These are phyloP conservation scores for Penicillium alfredii DNA, from an alignment of 495 filamentous ascomycete genomes.

Conservation along the genomic window DNA sequence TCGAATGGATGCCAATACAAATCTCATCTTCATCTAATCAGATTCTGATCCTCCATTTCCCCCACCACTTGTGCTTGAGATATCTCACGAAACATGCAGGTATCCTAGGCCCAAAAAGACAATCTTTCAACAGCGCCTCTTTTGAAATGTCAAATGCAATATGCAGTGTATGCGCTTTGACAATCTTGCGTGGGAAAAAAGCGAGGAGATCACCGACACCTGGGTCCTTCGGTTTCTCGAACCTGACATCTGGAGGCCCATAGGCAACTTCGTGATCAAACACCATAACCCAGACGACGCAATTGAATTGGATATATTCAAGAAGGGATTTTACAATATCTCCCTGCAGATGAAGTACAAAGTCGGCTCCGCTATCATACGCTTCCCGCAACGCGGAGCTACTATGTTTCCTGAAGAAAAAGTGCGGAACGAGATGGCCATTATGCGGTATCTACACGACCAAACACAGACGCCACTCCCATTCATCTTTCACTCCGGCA, in stretches of 20 bases:
- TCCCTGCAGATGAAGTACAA: slow-evolving; percentile 10
- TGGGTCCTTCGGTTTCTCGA: slow-evolving; percentile 14
- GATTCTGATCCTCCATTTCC: no score
- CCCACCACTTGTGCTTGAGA: no score
- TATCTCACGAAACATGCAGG: no score
- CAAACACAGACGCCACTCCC: slow-evolving; percentile 36
- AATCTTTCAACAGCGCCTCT: no score
- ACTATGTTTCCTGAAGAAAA: slow-evolving; percentile 34
- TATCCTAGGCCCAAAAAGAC: no score
- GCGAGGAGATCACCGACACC: slow-evolving; percentile 9
- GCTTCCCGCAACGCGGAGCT: slow-evolving; percentile 10
- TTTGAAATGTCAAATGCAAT: no score
- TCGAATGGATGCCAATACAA: no score
- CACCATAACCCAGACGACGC: slow-evolving; percentile 3
- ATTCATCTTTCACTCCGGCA: slow-evolving; percentile 30
- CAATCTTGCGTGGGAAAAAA: slow-evolving; percentile 17
- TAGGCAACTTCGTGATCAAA: slow-evolving; percentile 9
- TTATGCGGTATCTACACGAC: slow-evolving; percentile 37
- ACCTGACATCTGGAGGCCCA: background rate
- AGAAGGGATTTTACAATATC: slow-evolving; percentile 13
- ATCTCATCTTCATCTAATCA: no score
- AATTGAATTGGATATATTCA: slow-evolving; percentile 7
- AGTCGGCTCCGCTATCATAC: slow-evolving; percentile 6
- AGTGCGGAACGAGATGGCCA: slow-evolving; percentile 34
- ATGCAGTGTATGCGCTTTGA: slow-evolving; percentile 11